Evolutionary conservation across 2,329 filamentous ascomycete species (phyloP).

Genomic region (Colletotrichum sp.): DNA sequence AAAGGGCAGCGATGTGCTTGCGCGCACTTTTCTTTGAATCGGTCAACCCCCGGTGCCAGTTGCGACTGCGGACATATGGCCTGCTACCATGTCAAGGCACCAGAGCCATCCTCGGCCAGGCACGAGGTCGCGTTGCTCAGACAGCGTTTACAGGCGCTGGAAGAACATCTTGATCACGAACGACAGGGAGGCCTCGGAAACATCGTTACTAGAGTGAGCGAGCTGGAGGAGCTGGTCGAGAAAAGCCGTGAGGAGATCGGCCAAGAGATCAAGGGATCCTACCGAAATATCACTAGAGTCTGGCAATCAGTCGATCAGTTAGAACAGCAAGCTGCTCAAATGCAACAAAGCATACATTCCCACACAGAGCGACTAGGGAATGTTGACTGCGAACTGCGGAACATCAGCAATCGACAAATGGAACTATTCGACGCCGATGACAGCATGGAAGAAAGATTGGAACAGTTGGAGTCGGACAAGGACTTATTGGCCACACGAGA

Average conservation of each 20-base stretch:
- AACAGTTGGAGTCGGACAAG: conserved; percentile 48
- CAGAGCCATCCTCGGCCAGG: conserved; percentile 47
- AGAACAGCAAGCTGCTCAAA: conserved; percentile 38
- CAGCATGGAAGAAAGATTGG: conserved; percentile 59
- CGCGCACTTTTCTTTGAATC: conserved; percentile 61
- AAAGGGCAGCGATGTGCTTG: conserved; percentile 65
- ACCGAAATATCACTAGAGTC: conserved; percentile 58
- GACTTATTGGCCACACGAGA: neutral
- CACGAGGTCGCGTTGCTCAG: conserved; percentile 55
- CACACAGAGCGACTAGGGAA: conserved; percentile 46
- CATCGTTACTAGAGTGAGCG: conserved; percentile 50
- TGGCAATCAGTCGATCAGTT: conserved; percentile 58
- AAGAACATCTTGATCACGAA: conserved; percentile 45
- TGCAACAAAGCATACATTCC: conserved; percentile 40
- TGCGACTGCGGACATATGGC: conserved; percentile 66
- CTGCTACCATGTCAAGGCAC: conserved; percentile 60
- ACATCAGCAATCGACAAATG: conserved; percentile 52
- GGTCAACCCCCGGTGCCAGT: conserved; percentile 55
- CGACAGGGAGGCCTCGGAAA: conserved; percentile 41
- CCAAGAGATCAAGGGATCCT: conserved; percentile 59
- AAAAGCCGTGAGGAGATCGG: conserved; percentile 55
- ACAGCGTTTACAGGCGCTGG: conserved; percentile 48
- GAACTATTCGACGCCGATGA: conserved; percentile 56
- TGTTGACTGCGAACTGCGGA: conserved; percentile 47
- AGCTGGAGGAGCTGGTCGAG: conserved; percentile 60